Evolutionary conservation across 148 eudicot species (phyloP).

Genomic region (Camellia lanceoleosa): DNA sequence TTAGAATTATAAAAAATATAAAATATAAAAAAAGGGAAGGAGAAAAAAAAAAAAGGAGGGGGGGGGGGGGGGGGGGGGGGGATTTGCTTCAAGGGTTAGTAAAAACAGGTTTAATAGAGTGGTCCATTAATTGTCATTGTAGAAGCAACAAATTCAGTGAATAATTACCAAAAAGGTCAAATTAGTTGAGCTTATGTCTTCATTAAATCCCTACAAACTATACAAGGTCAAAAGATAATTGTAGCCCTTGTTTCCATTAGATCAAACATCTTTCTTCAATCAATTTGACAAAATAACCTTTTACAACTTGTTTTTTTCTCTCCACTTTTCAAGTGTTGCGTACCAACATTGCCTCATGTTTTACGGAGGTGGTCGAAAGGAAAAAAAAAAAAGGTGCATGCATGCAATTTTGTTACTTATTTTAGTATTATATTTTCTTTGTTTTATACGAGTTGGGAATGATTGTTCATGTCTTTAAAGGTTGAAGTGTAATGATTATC

Average conservation of each 20-base stretch:
- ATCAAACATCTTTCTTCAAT: not conserved
- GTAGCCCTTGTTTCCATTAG: slow-evolving; percentile 1
- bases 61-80: no score
- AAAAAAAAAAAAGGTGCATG: not conserved
- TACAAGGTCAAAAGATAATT: not conserved
- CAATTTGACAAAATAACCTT: not conserved
- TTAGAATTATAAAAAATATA: no score
- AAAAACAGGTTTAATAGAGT: no score
- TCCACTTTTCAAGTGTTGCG: not conserved
- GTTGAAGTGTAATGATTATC: not conserved
- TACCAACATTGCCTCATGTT: not conserved
- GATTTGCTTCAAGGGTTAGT: no score
- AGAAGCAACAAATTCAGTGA: not conserved
- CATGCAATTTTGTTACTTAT: no score
- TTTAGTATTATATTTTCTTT: not conserved
- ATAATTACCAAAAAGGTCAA: not conserved
- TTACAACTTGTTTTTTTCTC: not conserved
- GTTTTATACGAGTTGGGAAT: not conserved
- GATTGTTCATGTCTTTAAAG: not conserved
- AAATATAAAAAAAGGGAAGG: no score
- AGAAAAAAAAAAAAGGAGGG: no score
- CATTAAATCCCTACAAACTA: slow-evolving; percentile 2
- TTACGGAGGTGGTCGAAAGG: not conserved
- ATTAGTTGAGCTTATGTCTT: not conserved
- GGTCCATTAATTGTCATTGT: no score